Base-by-base conservation (phyloP, 2,329 filamentous ascomycete genomes). In the Aspergillus fumigatus region DNA sequence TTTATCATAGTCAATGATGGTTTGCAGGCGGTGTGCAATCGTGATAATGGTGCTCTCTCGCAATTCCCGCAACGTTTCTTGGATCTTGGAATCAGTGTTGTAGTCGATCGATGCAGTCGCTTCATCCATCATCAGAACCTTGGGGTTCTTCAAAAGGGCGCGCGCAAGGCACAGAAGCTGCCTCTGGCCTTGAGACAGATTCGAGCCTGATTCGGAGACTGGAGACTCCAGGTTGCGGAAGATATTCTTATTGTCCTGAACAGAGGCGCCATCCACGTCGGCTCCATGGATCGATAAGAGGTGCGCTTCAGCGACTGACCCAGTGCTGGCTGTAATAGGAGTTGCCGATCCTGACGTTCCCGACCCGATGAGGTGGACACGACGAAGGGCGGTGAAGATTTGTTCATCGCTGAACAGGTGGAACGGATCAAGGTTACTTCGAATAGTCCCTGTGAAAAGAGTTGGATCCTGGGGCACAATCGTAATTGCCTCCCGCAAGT, bases 41-140 rank as follows among this genome's bases (percentile, higher is more conserved):
- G 94, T 97, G 70, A 97, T 90, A 58, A 95, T 96, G 0, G 94
- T 99, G 72, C 92, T 90, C 29, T 75, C 82, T 62, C 87, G 88
- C 65, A 97, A 83, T 73, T 96, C 89, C n/a, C 92, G 88, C 59
- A 99, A 92, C 0, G 94, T 97, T 67, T 90, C 91, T 75, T 99
- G 94, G 64, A 99, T 97, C 78, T 96, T 97, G 51, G 88, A 82
- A 68, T 99, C 94, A 1, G 94, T 99, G 4, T 87, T 88, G 75
- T 97, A 97, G 76, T 99, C 94, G 68, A 99, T 97, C 0, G 90
- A 96, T 0, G 94, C 94, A 0, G 94, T 99, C 0, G 94, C 94
- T 79, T 99, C 94, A 74, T 99, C 94, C 94, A 99, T 97, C 69
- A 99, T 88, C n/a, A 99, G 80, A 1, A 99, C 92, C 62, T 89